Percentiles rank a stretch among this genome's conserved stretches.
These are phyloP conservation scores for Talaromyces sp. DNA, from an alignment of 2,329 filamentous ascomycete species.

Conservation along the genomic window DNA sequence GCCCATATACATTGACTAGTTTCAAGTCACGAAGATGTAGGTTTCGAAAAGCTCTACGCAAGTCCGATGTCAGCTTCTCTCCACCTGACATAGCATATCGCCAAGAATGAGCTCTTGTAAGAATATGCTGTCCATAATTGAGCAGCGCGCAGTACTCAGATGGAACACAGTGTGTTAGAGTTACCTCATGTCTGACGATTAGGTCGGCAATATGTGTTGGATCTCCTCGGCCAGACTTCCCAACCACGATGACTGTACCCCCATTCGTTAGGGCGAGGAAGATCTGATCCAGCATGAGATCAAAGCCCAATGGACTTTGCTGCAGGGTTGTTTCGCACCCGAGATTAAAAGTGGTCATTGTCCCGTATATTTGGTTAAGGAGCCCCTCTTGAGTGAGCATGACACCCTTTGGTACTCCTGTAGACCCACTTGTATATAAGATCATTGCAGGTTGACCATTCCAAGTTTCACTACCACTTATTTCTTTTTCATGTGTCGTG, in stretches of 20 bases:
- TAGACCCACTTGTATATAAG: constrained; percentile 31
- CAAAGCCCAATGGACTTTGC: constrained; percentile 20
- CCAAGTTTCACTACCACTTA: constrained; percentile 64
- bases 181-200: constrained; percentile 21
- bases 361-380: constrained; percentile 24
- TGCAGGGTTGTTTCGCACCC: constrained; percentile 17
- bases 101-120: constrained; percentile 12
- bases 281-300: constrained; percentile 22
- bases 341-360: constrained; percentile 8
- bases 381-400: constrained; percentile 26
- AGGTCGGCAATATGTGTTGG: constrained; percentile 18
- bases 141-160: constrained; percentile 23
- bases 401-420: constrained; percentile 37
- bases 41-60: constrained; percentile 14
- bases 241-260: constrained; percentile 20
- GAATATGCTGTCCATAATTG: constrained; percentile 20
- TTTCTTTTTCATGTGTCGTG: neutral
- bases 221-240: constrained; percentile 11
- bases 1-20: constrained; percentile 21
- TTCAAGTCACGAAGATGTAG: constrained; percentile 15
- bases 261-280: constrained; percentile 20
- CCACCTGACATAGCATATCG: constrained; percentile 12
- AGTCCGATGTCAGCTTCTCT: neutral
- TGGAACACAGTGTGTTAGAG: constrained; percentile 22
- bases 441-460: constrained; percentile 52